phyloP scores from a whole-genome alignment of 805 yeast genomes.

The Lipomyces sp. region DNA sequence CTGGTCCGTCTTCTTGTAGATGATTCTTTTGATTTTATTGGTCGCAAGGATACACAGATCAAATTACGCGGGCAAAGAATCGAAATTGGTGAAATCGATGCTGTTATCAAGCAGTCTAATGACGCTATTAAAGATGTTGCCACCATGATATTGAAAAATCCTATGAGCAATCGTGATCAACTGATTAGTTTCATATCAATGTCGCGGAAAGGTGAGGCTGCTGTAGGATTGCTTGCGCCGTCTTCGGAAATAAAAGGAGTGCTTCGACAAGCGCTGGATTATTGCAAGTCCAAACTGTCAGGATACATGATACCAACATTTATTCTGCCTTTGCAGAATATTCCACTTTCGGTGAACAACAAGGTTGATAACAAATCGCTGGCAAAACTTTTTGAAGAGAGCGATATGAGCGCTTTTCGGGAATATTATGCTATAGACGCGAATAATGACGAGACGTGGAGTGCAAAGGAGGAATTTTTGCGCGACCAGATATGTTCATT shows the following conservation, averaged over 20 bases:
- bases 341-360: constrained; percentile 31
- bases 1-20: constrained; percentile 31
- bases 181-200: constrained; percentile 26
- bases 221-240: constrained; percentile 2
- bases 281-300: constrained; percentile 20
- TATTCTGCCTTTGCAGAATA: constrained; percentile 18
- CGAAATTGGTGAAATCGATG: constrained; percentile 36
- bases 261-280: not conserved
- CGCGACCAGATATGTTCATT: constrained; percentile 6
- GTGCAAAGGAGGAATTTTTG: constrained; percentile 10
- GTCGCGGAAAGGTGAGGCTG: not conserved
- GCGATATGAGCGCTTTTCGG: not conserved
- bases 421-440: not conserved
- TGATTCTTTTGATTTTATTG: constrained; percentile 33
- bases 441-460: constrained; percentile 1
- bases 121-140: constrained; percentile 13
- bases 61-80: constrained; percentile 37
- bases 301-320: constrained; percentile 32
- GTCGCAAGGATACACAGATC: constrained; percentile 36
- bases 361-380: constrained; percentile 28
- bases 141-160: constrained; percentile 22
- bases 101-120: constrained; percentile 19
- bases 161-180: constrained; percentile 21
- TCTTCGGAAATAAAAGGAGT: not conserved
- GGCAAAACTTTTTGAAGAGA: constrained; percentile 6